These are phyloP conservation scores for Aegle marmelos DNA, from an alignment of 345 rosid genomes.

Conservation along the genomic window DNA sequence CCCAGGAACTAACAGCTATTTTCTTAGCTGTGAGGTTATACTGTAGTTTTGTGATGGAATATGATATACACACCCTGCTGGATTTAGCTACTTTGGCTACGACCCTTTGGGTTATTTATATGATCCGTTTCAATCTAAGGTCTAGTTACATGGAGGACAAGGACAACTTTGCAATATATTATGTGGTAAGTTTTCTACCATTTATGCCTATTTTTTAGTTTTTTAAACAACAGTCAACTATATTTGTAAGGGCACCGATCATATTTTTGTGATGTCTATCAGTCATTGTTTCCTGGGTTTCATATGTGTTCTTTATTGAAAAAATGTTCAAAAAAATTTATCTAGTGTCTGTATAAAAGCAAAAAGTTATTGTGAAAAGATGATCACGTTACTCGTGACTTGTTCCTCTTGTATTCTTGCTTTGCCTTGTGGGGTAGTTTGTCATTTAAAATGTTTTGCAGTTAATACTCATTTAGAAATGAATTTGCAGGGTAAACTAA, in stretches of 20 bases:
- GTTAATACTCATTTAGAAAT: too few species aligned
- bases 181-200: slow-evolving; percentile 58
- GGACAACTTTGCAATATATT: slow-evolving; percentile 90
- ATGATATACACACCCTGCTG: slow-evolving; percentile 93
- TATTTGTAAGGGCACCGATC: neutral
- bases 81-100: slow-evolving; percentile 92
- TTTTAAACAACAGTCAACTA: neutral
- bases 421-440: neutral
- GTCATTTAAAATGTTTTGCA: neutral
- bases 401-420: neutral
- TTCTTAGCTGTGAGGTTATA: slow-evolving; percentile 89
- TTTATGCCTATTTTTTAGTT: neutral
- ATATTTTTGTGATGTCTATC: neutral
- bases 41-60: slow-evolving; percentile 98
- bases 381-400: neutral
- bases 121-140: slow-evolving; percentile 88
- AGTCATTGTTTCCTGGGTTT: neutral
- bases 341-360: neutral
- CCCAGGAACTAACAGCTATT: slow-evolving; percentile 94
- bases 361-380: too few species aligned
- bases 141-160: slow-evolving; percentile 97
- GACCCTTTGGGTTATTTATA: slow-evolving; percentile 98
- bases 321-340: neutral
- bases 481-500: too few species aligned
- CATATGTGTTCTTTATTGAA: neutral